These are phyloP conservation scores for Fusarium mundagurra DNA, from an alignment of 2,329 filamentous ascomycete genomes.

Conservation along the genomic window DNA sequence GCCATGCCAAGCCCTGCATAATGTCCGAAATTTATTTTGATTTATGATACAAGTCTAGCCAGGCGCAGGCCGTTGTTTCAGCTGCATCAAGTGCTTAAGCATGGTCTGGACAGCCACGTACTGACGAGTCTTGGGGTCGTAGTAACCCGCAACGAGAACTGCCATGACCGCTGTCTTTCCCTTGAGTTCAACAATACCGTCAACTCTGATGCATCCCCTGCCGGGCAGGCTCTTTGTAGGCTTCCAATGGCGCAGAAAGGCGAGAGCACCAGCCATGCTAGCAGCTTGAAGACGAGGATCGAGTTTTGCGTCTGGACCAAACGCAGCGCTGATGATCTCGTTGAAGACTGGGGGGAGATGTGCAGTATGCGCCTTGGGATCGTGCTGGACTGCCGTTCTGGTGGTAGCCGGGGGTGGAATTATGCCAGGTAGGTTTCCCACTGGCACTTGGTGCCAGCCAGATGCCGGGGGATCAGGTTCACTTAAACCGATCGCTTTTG, in stretches of 20 bases:
- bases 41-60: conserved; percentile 31
- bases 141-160: conserved; percentile 63
- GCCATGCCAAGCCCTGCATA: conserved; percentile 30
- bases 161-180: conserved; percentile 57
- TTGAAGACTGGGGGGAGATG: conserved; percentile 39
- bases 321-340: conserved; percentile 42
- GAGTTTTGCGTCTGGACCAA: conserved; percentile 46
- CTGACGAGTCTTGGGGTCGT: conserved; percentile 63
- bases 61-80: conserved; percentile 50
- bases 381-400: conserved; percentile 38
- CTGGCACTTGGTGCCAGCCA: conserved; percentile 46
- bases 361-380: conserved; percentile 35
- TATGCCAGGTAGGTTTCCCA: conserved; percentile 37
- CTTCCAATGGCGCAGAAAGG: conserved; percentile 58
- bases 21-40: neutral
- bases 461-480: conserved; percentile 39
- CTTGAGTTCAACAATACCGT: conserved; percentile 64
- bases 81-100: conserved; percentile 55
- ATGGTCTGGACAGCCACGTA: conserved; percentile 55
- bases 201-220: conserved; percentile 62
- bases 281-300: conserved; percentile 49
- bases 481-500: conserved; percentile 57
- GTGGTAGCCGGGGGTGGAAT: conserved; percentile 36
- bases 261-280: conserved; percentile 48
- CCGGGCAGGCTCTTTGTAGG: conserved; percentile 55